Evolutionary conservation across 352 stramenopile genomes (phyloP).

Genomic region (Phytopythium ostracodes): DNA sequence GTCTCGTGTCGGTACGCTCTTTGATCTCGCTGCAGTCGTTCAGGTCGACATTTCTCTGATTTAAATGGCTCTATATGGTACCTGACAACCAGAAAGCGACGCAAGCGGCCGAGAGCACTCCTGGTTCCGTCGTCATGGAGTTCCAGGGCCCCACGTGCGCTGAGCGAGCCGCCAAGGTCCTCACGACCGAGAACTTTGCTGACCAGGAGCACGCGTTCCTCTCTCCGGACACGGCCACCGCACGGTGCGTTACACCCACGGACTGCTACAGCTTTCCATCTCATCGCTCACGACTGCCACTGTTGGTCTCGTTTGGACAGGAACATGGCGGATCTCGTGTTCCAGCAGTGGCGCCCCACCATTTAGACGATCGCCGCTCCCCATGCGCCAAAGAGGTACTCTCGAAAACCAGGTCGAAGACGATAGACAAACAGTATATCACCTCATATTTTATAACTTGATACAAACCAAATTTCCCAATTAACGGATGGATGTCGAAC

Average conservation of each 20-base stretch:
- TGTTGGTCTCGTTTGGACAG: conserved; percentile 11
- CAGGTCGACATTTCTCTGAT: background rate
- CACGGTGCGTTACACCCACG: conserved; percentile 19
- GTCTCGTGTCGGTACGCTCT: conserved; percentile 13
- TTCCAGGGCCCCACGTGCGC: conserved; percentile 35
- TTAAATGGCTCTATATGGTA: background rate
- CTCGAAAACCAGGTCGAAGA: background rate
- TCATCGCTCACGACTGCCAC: background rate
- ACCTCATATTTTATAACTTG: background rate
- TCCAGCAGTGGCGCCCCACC: conserved; percentile 44
- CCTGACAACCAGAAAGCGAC: conserved; percentile 24
- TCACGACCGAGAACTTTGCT: conserved; percentile 22
- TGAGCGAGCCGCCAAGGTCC: conserved; percentile 12
- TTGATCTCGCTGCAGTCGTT: background rate
- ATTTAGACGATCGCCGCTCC: conserved; percentile 14
- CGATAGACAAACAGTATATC: background rate
- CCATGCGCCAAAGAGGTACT: no score
- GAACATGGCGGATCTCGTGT: conserved; percentile 37
- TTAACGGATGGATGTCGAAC: no score
- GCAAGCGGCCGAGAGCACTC: conserved; percentile 19
- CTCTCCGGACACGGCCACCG: conserved; percentile 20
- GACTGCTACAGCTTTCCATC: conserved; percentile 1
- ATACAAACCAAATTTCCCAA: no score
- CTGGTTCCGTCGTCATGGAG: conserved; percentile 55
- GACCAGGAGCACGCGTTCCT: conserved; percentile 18